Evolutionary conservation across 805 yeast species (phyloP), one percentile per base, ranked within the genome.

Genomic region (Debaryomyces maramus): DNA sequence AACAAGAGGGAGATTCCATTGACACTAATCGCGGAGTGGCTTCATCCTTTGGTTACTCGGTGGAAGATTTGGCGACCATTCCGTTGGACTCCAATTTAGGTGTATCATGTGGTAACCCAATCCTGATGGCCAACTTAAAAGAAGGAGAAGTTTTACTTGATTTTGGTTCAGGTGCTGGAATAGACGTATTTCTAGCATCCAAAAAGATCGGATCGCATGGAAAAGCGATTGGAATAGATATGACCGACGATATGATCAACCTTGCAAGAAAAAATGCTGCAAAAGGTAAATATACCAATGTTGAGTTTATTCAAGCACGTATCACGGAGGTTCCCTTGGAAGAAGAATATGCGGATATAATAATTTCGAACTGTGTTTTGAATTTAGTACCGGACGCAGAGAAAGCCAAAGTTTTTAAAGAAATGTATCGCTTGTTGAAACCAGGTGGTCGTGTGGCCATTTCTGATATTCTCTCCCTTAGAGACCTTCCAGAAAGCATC

Each of bases 151-250:
- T 15, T 9, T 10, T 28, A 4, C 14, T 28, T 4, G 32, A 28
- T 28, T 28, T 28, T 10, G 32, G 32, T 10, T 28, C 32, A 14
- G 32, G 32, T 4, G 32, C 14, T 28, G 32, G 32, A 15, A 28
- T 28, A 10, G 32, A 28, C 13, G 32, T 28, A 28, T 28, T 28
- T 28, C 32, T 28, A 10, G 32, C 32, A 10, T 9, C 32, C 32
- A 28, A 28, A 28, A 28, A 28, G 32, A 14, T 28, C 32, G 32
- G 32, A 3, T 14, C 32, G 13, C 32, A 28, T n/a, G 32, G 32
- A 28, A 28, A 15, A 15, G 3, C 32, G 3, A 28, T 28, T 10
- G 32, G 32, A 3, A 4, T 28, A 14, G 32, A 28, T 14, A 28
- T 28, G 32, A 10, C 13, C 3, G 13, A 28, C 9, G 32, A 28